These are phyloP conservation scores for Circinella minor DNA, from an alignment of 371 early-diverging fungal genomes.

Conservation along the genomic window DNA sequence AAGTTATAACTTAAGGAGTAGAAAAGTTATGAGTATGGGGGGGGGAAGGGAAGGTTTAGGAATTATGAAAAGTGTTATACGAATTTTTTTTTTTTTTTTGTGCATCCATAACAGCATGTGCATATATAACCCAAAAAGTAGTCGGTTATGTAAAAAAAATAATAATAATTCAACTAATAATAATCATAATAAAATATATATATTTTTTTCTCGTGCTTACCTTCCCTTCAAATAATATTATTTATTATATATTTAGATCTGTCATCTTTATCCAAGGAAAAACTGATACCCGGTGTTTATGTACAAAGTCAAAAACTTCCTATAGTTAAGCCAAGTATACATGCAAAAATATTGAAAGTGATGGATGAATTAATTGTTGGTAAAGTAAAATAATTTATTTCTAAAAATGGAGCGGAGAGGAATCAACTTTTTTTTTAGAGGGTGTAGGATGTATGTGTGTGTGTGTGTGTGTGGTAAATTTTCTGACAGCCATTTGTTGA, in stretches of 20 bases:
- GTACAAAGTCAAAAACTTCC: slow-evolving; percentile 74
- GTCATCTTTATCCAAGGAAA: slow-evolving; percentile 54
- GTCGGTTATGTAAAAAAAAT: not conserved
- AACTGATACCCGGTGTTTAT: slow-evolving; percentile 79
- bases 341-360: slow-evolving; percentile 65
- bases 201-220: not conserved
- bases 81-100: no score
- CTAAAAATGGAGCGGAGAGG: not conserved
- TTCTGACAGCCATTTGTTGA: not conserved
- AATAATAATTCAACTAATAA: not conserved
- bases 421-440: not conserved
- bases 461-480: no score
- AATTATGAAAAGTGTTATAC: no score
- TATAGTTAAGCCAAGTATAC: slow-evolving; percentile 66
- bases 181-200: no score
- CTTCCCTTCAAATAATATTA: no score
- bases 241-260: no score
- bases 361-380: slow-evolving; percentile 69
- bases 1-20: not conserved
- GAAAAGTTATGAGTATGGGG: no score
- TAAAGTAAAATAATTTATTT: slow-evolving; percentile 28
- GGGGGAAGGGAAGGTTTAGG: not conserved
- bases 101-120: not conserved
- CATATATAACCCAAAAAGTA: slow-evolving; percentile 9
- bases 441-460: no score